Conservation (phyloP, 768 basidiomycete genomes). For the Pulveroboletus sp. region DNA sequence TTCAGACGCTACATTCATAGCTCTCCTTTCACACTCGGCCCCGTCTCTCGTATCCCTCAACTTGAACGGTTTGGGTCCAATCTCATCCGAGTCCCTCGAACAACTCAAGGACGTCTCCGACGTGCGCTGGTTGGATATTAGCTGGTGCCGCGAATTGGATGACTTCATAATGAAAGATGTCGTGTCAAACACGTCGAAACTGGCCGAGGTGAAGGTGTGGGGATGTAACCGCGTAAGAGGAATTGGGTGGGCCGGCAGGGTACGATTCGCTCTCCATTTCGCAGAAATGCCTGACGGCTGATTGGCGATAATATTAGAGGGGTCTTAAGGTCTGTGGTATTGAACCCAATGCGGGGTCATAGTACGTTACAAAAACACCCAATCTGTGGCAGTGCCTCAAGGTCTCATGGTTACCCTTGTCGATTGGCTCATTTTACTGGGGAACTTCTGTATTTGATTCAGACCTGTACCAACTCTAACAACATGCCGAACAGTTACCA, state of each 20-base stretch:
- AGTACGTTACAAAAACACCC: no score
- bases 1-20: slow-evolving; percentile 48
- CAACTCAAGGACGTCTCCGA: slow-evolving; percentile 34
- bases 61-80: slow-evolving; percentile 75
- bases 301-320: slow-evolving; percentile 14
- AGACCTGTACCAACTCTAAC: no score
- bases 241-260: slow-evolving; percentile 43
- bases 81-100: slow-evolving; percentile 45
- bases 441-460: no score
- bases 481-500: no score
- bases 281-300: not conserved
- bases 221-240: slow-evolving; percentile 49
- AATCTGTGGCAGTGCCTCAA: no score
- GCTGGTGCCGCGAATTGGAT: slow-evolving; percentile 81
- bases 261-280: slow-evolving; percentile 19
- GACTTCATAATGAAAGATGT: slow-evolving; percentile 78
- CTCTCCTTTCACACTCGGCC: slow-evolving; percentile 69
- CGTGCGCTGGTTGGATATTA: slow-evolving; percentile 65
- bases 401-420: no score
- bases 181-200: slow-evolving; percentile 41
- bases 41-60: slow-evolving; percentile 51
- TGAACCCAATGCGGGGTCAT: slow-evolving; percentile 37
- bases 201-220: slow-evolving; percentile 49
- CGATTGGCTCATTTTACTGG: no score
- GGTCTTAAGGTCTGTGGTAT: slow-evolving; percentile 29